These are phyloP conservation scores for Phaeomoniella chlamydospora DNA, from an alignment of 2,329 filamentous ascomycete genomes.

Conservation along the genomic window DNA sequence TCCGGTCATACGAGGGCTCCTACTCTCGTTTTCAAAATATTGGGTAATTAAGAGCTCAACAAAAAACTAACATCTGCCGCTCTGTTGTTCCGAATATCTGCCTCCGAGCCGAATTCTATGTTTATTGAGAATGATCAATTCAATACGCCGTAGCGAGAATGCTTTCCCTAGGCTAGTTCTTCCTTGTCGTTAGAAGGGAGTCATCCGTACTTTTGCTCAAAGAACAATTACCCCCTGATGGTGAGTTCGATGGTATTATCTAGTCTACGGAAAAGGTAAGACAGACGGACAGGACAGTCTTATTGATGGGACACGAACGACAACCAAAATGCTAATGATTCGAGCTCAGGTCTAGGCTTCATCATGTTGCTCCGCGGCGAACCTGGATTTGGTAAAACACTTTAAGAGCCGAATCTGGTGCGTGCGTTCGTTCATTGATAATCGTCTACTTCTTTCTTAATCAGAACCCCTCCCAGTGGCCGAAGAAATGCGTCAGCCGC, in stretches of 20 bases:
- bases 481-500: slow-evolving; percentile 24
- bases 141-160: background rate
- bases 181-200: background rate
- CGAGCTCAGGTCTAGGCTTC: slow-evolving; percentile 13
- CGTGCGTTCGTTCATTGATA: background rate
- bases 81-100: slow-evolving; percentile 2
- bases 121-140: background rate
- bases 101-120: background rate
- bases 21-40: slow-evolving; percentile 17
- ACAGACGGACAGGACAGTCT: background rate
- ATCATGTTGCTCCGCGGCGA: slow-evolving; percentile 22
- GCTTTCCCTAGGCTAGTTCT: background rate
- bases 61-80: background rate
- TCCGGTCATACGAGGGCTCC: slow-evolving; percentile 16
- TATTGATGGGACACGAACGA: background rate
- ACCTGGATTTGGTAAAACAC: slow-evolving; percentile 24
- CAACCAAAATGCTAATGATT: background rate
- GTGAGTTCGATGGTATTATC: slow-evolving; percentile 34
- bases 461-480: slow-evolving; percentile 23
- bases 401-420: slow-evolving; percentile 22
- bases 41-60: slow-evolving; percentile 12
- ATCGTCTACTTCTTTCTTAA: background rate
- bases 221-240: slow-evolving; percentile 5
- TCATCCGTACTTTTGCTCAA: background rate
- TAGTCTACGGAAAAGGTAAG: slow-evolving; percentile 35